Conservation (phyloP, 2,329 filamentous ascomycete genomes). For the Fusarium drepaniforme region DNA sequence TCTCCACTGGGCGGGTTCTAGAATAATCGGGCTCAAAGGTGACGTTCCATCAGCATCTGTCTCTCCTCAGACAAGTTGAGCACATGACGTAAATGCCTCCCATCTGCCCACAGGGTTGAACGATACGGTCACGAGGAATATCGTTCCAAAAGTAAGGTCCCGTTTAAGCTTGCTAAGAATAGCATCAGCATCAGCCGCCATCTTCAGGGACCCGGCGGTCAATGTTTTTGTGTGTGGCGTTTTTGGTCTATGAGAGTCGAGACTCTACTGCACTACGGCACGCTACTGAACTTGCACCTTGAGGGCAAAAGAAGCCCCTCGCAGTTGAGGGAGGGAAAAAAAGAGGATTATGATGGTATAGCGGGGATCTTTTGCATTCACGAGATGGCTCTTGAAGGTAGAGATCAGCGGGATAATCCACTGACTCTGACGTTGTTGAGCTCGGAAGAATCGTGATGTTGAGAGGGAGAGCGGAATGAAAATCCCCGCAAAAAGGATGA, state of each 20-base stretch:
- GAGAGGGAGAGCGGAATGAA: background rate
- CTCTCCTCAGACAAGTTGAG: background rate
- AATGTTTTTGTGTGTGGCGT: background rate
- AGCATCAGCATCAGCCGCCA: constrained; percentile 1
- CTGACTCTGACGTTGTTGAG: constrained; percentile 8
- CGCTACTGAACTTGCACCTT: background rate
- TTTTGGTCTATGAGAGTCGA: constrained; percentile 8
- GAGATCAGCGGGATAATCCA: constrained; percentile 6
- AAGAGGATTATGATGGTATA: constrained; percentile 1
- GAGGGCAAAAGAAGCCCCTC: background rate
- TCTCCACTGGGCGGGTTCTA: constrained; percentile 11
- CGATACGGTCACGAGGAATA: background rate
- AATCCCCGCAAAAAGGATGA: background rate
- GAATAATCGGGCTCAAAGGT: constrained; percentile 8
- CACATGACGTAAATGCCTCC: constrained; percentile 14
- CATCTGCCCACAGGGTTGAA: background rate
- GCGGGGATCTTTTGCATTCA: background rate
- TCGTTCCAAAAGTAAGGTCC: background rate
- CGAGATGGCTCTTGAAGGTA: background rate
- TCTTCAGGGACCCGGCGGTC: background rate
- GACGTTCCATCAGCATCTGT: background rate
- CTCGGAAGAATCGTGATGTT: background rate
- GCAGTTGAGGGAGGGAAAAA: background rate
- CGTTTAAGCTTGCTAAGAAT: constrained; percentile 1
- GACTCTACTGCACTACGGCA: background rate